phyloP scores from a whole-genome alignment of 176 grass and related monocot genomes.

The Calamus simplicifolius region DNA sequence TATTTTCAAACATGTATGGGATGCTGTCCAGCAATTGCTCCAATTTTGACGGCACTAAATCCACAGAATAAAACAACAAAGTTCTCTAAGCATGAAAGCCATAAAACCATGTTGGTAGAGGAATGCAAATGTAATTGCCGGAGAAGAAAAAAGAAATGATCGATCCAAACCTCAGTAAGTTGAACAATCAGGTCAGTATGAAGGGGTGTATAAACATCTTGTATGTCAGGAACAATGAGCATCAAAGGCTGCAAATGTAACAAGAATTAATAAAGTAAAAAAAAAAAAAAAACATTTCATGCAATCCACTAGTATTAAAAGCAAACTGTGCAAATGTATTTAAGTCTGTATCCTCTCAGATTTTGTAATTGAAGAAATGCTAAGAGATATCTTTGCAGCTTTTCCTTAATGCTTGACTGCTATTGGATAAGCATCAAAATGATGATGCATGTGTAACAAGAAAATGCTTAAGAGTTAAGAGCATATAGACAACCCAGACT shows the following conservation, averaged over 20 bases:
- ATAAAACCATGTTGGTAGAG: neutral
- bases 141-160: neutral
- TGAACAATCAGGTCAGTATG: slow-evolving; percentile 69
- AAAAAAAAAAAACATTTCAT: neutral
- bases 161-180: slow-evolving; percentile 53
- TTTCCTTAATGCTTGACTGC: too few species aligned
- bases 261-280: neutral
- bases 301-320: neutral
- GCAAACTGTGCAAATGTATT: too few species aligned
- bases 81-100: slow-evolving; percentile 4
- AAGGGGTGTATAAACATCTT: slow-evolving; percentile 89
- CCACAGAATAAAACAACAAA: slow-evolving; percentile 3
- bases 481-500: too few species aligned
- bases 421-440: too few species aligned
- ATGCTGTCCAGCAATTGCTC: slow-evolving; percentile 86
- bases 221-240: slow-evolving; percentile 76
- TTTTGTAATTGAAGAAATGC: too few species aligned
- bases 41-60: slow-evolving; percentile 70
- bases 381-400: too few species aligned
- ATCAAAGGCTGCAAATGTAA: slow-evolving; percentile 59
- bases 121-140: too few species aligned
- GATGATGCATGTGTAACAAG: too few species aligned
- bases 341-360: too few species aligned
- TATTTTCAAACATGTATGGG: slow-evolving; percentile 72
- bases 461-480: too few species aligned